Evolutionary conservation across 2,329 filamentous ascomycete genomes (phyloP), one percentile per base, ranked within the genome.

Genomic region (Calonectria crousiana): DNA sequence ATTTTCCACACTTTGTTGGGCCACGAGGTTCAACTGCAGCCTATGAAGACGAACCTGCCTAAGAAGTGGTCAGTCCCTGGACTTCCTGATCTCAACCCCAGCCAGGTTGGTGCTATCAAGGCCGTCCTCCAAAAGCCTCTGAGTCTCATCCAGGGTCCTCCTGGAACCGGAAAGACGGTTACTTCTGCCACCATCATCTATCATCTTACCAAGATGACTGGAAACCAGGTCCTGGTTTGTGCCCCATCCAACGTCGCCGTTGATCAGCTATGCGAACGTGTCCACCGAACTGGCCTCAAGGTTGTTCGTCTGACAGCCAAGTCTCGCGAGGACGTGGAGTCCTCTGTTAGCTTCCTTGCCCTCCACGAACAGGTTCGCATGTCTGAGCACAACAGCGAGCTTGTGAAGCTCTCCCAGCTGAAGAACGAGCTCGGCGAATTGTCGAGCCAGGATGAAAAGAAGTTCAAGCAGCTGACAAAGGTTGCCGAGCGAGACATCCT

Each of bases 181-280:
- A 99, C 97, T 20, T 99, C 97, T 44, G 97, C 97, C 41, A 99
- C 97, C 2, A 98, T 99, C 84, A 99, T 99, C 83, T 98, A 98
- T 83, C 97, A 99, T 83, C 89, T 99, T 73, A 95, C 95, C 78
- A 98, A 98, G 87, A 94, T 97, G 85, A 98, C 96, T 80, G 95
- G 94, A 76, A 95, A 96, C 69, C 97, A 98, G 82, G 96, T 99
- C 5, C 89, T 99, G 44, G 97, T 99, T 58, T 99, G 97, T 81
- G 97, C 97, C 20, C 97, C 97, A 0, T 99, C 97, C 65, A 99
- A 99, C 89, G 97, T 99, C 76, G 97, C 97, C 11, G 97, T 99
- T 34, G 97, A 99, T 82, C 97, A 99, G 85, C 93, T 99, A 36
- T 99, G 97, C 83, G 97, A 99, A 86, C 95, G 97, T 60, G 96